These are phyloP conservation scores for Penicillium lividum DNA, from an alignment of 495 filamentous ascomycete genomes.

Conservation along the genomic window DNA sequence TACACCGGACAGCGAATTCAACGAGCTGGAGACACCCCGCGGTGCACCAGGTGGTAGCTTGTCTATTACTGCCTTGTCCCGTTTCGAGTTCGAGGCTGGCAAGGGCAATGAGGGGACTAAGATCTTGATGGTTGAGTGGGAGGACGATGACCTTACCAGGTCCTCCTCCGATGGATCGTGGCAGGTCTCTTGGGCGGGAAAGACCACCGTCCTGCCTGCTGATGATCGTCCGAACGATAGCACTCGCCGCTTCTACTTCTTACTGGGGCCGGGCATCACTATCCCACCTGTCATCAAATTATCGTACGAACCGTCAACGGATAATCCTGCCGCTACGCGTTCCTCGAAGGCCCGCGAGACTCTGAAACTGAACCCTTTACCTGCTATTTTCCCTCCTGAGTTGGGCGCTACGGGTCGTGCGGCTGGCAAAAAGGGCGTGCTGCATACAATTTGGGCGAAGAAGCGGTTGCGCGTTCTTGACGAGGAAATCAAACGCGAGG, in stretches of 20 bases:
- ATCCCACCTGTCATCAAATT: constrained; percentile 70
- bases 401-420: constrained; percentile 63
- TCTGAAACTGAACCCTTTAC: constrained; percentile 68
- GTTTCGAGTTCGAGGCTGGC: constrained; percentile 81
- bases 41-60: constrained; percentile 21
- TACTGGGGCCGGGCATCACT: constrained; percentile 64
- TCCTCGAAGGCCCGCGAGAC: constrained; percentile 19
- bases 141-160: constrained; percentile 52
- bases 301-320: constrained; percentile 43
- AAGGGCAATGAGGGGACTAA: constrained; percentile 79
- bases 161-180: constrained; percentile 49
- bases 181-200: constrained; percentile 77
- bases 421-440: constrained; percentile 71
- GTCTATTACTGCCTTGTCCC: constrained; percentile 61
- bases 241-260: constrained; percentile 69
- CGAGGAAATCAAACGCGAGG: too few species aligned
- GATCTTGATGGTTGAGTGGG: constrained; percentile 84
- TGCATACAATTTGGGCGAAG: constrained; percentile 84
- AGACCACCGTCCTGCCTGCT: constrained; percentile 64
- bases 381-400: constrained; percentile 76
- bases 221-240: constrained; percentile 57
- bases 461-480: constrained; percentile 69
- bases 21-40: constrained; percentile 35
- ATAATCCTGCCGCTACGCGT: constrained; percentile 8
- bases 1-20: constrained; percentile 40